These are phyloP conservation scores for Saturnispora kantuleensis DNA, from an alignment of 805 yeast species.

Conservation along the genomic window DNA sequence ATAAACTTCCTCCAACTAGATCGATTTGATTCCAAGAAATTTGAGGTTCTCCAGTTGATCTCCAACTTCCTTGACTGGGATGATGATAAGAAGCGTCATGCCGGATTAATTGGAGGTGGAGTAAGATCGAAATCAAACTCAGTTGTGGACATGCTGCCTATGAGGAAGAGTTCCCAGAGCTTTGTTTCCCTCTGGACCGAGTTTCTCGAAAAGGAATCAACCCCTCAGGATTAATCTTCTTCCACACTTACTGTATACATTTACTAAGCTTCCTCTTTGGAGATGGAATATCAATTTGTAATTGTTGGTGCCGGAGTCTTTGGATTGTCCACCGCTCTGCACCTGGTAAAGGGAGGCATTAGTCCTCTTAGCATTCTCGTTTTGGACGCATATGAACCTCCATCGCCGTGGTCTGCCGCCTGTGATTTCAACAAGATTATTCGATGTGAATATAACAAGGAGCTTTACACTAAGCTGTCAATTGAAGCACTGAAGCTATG, in stretches of 20 bases:
- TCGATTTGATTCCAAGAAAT: slow-evolving; percentile 88
- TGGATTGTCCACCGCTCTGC: slow-evolving; percentile 35
- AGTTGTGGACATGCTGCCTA: slow-evolving; percentile 21
- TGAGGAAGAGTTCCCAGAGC: slow-evolving; percentile 23
- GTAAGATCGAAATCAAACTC: slow-evolving; percentile 25
- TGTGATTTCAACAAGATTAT: slow-evolving; percentile 40
- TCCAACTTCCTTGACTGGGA: slow-evolving; percentile 85
- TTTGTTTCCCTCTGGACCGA: slow-evolving; percentile 77
- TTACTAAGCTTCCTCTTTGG: not conserved
- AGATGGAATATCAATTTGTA: slow-evolving; percentile 5
- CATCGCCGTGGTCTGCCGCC: slow-evolving; percentile 39
- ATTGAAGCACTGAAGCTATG: slow-evolving; percentile 35
- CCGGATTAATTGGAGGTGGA: slow-evolving; percentile 46
- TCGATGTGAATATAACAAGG: slow-evolving; percentile 36
- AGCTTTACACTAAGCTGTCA: slow-evolving; percentile 31
- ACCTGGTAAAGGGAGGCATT: slow-evolving; percentile 22
- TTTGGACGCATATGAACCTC: slow-evolving; percentile 32
- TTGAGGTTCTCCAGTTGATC: slow-evolving; percentile 79
- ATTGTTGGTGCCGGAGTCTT: slow-evolving; percentile 33
- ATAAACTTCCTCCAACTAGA: slow-evolving; percentile 81
- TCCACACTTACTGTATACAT: not conserved
- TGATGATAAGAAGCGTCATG: slow-evolving; percentile 63
- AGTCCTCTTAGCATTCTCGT: slow-evolving; percentile 20
- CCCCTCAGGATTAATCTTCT: slow-evolving; percentile 16
- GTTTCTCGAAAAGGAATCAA: slow-evolving; percentile 63